A percentile compares a stretch with the other conserved stretches of the same genome.
Conservation (phyloP, 345 rosid genomes). For the Microcos paniculata region DNA sequence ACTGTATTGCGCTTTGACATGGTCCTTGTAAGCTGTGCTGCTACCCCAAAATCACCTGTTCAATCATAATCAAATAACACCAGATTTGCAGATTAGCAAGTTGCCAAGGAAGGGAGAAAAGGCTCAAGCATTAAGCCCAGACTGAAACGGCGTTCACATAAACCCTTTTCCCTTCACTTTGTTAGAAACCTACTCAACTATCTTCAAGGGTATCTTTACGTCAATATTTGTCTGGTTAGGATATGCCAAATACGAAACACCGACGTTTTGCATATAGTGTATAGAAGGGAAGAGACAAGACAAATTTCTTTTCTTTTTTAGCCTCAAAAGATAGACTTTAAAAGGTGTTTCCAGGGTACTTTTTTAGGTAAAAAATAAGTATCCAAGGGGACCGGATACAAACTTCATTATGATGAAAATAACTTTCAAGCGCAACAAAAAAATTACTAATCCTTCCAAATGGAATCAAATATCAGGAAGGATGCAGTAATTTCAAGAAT, state of each 20-base stretch:
- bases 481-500: neutral
- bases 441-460: neutral
- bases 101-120: neutral
- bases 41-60: conserved; percentile 99
- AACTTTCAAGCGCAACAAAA: neutral
- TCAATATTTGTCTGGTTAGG: neutral
- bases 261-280: neutral
- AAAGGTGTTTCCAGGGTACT: neutral
- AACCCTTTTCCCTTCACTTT: neutral
- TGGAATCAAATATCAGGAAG: neutral
- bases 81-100: conserved; percentile 12
- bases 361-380: neutral
- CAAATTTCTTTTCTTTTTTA: no score
- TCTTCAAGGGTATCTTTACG: neutral
- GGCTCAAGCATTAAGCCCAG: neutral
- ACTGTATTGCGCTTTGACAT: conserved; percentile 99
- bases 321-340: no score
- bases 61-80: conserved; percentile 11
- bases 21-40: conserved; percentile 97
- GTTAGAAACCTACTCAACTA: neutral
- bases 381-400: neutral
- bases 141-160: neutral
- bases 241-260: neutral
- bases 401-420: neutral
- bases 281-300: neutral